A percentile compares a stretch with the other conserved stretches of the same genome.
These are phyloP conservation scores for Stereum hirsutum DNA, from an alignment of 1,284 basidiomycete genomes.

Conservation along the genomic window DNA sequence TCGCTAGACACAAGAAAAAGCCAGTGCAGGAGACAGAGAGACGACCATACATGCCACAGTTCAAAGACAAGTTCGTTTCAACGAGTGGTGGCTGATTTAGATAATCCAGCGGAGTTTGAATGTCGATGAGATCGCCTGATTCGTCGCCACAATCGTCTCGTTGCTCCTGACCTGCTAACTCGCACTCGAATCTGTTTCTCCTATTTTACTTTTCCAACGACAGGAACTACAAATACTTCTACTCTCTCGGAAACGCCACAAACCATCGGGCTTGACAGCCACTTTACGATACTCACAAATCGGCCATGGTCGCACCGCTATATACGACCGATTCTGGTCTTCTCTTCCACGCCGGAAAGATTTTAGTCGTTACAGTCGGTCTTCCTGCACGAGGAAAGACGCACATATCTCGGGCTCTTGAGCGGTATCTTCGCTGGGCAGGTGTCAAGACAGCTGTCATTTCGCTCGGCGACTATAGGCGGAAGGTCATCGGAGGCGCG, in stretches of 20 bases:
- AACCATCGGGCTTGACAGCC: no score
- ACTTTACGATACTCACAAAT: no score
- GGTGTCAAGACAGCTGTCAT: conserved; percentile 95
- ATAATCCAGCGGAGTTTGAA: no score
- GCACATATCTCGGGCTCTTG: conserved; percentile 90
- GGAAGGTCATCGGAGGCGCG: conserved; percentile 84
- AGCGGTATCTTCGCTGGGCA: conserved; percentile 96
- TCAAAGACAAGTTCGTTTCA: no score
- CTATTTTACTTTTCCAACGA: neutral
- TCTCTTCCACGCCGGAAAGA: conserved; percentile 92
- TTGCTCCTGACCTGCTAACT: neutral
- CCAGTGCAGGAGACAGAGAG: no score
- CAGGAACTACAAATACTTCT: neutral
- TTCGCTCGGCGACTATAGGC: conserved; percentile 89
- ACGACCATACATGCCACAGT: no score
- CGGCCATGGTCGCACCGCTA: conserved; percentile 81
- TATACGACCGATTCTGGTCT: conserved; percentile 81
- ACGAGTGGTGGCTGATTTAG: no score
- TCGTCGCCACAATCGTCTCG: no score
- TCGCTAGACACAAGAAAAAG: no score
- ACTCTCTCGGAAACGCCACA: neutral
- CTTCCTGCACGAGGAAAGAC: conserved; percentile 94
- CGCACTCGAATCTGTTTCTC: neutral
- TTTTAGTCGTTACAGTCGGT: conserved; percentile 87
- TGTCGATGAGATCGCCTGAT: no score